Base-by-base conservation (phyloP, 106 monocot species). In the Gastrodia elata region DNA sequence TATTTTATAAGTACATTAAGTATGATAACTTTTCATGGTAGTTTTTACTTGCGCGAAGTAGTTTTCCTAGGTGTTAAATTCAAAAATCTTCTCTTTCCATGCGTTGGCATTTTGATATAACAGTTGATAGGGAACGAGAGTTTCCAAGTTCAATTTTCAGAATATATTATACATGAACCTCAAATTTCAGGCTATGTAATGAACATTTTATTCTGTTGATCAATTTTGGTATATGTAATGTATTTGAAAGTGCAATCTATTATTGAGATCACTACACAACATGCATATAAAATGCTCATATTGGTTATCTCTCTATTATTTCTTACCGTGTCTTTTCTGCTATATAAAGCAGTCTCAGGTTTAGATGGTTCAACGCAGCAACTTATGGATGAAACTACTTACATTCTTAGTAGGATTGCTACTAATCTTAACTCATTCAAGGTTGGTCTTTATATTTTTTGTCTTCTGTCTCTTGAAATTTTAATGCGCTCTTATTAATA, bases 341-440 rank as follows among this genome's bases (percentile, higher is more conserved):
- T 58, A 70, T 58, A 25, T 71, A 8, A 34, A 40, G 30, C 68
- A 79, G 79, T 38, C 25, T 69, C 83, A 34, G 40, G 52, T 77
- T 25, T 86, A 41, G 83, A 89, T 73, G 39, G 68, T 75, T 77
- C 77, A 52, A 86, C 79, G 24, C 77, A 59, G 68, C 69, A 73
- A 75, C 90, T 90, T 70, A 38, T 90, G 72, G 80, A 84, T 70
- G 87, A 87, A 75, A 90, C 82, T 71, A 74, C 70, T 78, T 77
- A 64, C 56, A 41, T 80, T 28, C 73, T 90, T 65, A 65, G 55
- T 72, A 79, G 75, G 68, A 87, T 90, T 70, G 68, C 84, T 73
- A 35, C 58, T 73, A 90, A 87, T 84, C 76, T 87, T 38, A 70
- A 72, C n/a, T 71, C 73, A 73, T 74, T 78, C 73, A 80, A 87